Evolutionary conservation across 2,329 filamentous ascomycete genomes (phyloP), one percentile per base, ranked within the genome.

Genomic region (Microdochium nivale): DNA sequence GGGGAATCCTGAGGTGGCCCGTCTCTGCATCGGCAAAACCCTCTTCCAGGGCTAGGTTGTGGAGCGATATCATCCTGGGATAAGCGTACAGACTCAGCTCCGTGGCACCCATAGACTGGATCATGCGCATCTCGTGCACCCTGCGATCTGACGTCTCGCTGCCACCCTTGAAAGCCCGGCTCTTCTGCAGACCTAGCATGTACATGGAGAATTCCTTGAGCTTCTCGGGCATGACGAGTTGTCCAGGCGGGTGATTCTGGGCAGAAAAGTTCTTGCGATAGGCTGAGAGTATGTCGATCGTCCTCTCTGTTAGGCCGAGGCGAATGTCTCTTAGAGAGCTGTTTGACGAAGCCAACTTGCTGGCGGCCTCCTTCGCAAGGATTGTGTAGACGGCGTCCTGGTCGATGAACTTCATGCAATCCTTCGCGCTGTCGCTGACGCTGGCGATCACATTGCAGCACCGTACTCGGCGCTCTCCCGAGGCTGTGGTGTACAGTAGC

Each of bases 191-290:
- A 48, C 88, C 86, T 10, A 99, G 83, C 70, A 95, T 88, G 68
- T 94, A 97, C 90, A 99, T 97, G 62, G 87, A 84, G 61, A 96
- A 91, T 66, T 99, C 94, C 66, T 97, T 97, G 27, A 99, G 79
- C 58, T 92, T 88, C 70, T 99, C 94, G 0, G 94, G 94, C 70
- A 99, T 83, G 27, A 99, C 90, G 27, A 99, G 81, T 68, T 99
- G 91, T 4, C 90, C 89, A 1, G 91, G 88, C 9, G 94, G 92
- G 62, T 95, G 89, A 2, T 84, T 81, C 52, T 88, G 88, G 2
- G 81, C 75, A 4, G 90, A 87, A 60, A 94, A 94, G 69, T 96
- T 87, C 72, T 95, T 97, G 58, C 94, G 84, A 69, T 99, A 97
- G 51, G 85, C 87, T 25, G 91, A 87, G 53, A 97, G 80, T 51